These are phyloP conservation scores for Tirmania nivea DNA, from an alignment of 495 filamentous ascomycete species.

Conservation along the genomic window DNA sequence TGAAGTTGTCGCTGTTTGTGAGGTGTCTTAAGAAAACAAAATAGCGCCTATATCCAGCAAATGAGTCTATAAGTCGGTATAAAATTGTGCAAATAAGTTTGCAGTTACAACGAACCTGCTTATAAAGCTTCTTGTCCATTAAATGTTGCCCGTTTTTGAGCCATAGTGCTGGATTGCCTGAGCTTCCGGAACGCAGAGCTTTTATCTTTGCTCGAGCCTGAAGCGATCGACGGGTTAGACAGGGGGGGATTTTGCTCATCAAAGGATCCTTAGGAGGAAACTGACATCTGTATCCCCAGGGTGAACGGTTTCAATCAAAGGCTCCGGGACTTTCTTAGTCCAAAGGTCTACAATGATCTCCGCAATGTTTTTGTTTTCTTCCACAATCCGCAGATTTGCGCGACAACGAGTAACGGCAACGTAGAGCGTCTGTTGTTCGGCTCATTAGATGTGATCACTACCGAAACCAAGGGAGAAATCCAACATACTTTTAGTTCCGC, in stretches of 20 bases:
- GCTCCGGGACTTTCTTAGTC: background rate
- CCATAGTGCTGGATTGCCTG: background rate
- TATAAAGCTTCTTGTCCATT: background rate
- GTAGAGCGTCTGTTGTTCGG: background rate
- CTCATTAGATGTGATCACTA: background rate
- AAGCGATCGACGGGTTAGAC: background rate
- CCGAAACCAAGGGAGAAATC: background rate
- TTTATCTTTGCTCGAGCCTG: background rate
- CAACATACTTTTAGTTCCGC: background rate
- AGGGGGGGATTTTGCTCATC: background rate
- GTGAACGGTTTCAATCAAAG: background rate
- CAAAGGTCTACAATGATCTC: background rate
- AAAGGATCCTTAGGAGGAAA: background rate
- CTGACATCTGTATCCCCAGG: background rate
- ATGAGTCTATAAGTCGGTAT: no score
- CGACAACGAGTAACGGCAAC: slow-evolving; percentile 4
- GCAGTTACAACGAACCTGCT: background rate
- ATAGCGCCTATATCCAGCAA: background rate
- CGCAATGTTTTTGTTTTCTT: background rate
- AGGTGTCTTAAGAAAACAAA: background rate
- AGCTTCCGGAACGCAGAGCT: background rate
- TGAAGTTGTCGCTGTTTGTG: background rate
- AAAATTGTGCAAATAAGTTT: no score
- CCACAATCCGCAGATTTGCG: background rate
- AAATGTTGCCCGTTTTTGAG: background rate